Conservation (phyloP, 1,284 basidiomycete genomes). For the Sanghuangporus sanghuang region DNA sequence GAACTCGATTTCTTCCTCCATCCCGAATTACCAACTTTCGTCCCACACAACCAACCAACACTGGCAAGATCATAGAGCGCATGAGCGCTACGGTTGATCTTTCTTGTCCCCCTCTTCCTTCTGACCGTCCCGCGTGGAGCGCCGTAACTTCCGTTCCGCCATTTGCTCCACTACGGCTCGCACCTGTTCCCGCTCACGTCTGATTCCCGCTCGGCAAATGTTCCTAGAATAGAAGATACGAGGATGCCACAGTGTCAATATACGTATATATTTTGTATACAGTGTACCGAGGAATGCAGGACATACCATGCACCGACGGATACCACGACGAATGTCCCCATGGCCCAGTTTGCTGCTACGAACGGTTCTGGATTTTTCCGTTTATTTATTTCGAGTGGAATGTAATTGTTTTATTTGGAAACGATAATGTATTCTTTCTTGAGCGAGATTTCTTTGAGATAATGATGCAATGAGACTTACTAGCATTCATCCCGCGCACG, state of each 20-base stretch:
- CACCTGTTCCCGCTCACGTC: constrained; percentile 49
- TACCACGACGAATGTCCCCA: constrained; percentile 48
- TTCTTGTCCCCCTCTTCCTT: not conserved
- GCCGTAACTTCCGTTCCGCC: constrained; percentile 40
- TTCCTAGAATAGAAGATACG: constrained; percentile 36
- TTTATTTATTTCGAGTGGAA: not conserved
- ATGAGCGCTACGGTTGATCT: not conserved
- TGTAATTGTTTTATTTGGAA: not conserved
- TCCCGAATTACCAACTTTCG: not conserved
- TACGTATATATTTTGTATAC: not conserved
- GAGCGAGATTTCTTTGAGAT: not conserved
- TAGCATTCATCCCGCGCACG: constrained; percentile 49
- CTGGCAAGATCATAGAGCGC: not conserved
- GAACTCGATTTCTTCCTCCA: not conserved
- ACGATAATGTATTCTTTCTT: not conserved
- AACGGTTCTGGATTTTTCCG: constrained; percentile 32
- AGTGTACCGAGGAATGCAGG: not conserved
- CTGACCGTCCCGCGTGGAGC: not conserved
- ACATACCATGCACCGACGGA: constrained; percentile 47
- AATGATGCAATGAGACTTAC: constrained; percentile 30
- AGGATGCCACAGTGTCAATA: not conserved
- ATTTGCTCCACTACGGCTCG: constrained; percentile 56
- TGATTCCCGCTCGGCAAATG: constrained; percentile 52
- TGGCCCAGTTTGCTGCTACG: constrained; percentile 49
- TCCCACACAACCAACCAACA: not conserved